Evolutionary conservation across 176 grass and related monocot genomes (phyloP), one percentile per base, ranked within the genome.

Genomic region (Guadua angustifolia): DNA sequence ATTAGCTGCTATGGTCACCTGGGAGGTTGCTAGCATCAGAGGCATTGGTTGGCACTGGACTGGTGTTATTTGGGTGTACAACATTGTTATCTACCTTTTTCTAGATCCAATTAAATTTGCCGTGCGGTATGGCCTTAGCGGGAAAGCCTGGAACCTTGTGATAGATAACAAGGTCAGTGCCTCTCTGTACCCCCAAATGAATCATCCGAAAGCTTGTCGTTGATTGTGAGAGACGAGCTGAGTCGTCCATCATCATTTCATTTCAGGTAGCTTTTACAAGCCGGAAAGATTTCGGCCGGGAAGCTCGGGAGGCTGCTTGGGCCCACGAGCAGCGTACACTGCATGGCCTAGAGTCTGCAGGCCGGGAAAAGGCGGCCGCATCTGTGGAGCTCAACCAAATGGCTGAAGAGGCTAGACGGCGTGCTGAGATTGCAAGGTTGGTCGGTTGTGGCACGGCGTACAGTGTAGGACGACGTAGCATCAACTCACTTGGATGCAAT

Each of bases 21-120:
- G 85, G 88, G 14, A 73, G 4, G 15, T 90, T 6, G 88, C 85
- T 5, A 46, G 88, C 71, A 90, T 95, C 68, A 88, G 78, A 73
- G 85, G 88, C 22, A 95, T 95, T 16, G 93, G 90, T 1, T 95
- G 90, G 93, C 14, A 85, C 3, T 92, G 93, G 93, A 82, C 90
- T 1, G 90, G 81, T 6, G 85, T 21, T 74, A 78, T 92, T 42
- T 95, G 93, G 93, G 36, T 83, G 79, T 95, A 88, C 93, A 90
- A 89, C 86, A n/a, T 85, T 0, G 35, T 81, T 32, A 76, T 92
- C 66, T 90, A 86, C 68, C 38, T 95, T 17, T 61, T 89, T 1
- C 90, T 90, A 16, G 93, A 92, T 25, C 82, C 88, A 17, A 90
- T 95, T 15, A 92, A 95, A 64, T 90, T 95, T 6, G 74, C 65